These are phyloP conservation scores for Magnaporthiopsis poae DNA, from an alignment of 2,329 filamentous ascomycete genomes.

Conservation along the genomic window DNA sequence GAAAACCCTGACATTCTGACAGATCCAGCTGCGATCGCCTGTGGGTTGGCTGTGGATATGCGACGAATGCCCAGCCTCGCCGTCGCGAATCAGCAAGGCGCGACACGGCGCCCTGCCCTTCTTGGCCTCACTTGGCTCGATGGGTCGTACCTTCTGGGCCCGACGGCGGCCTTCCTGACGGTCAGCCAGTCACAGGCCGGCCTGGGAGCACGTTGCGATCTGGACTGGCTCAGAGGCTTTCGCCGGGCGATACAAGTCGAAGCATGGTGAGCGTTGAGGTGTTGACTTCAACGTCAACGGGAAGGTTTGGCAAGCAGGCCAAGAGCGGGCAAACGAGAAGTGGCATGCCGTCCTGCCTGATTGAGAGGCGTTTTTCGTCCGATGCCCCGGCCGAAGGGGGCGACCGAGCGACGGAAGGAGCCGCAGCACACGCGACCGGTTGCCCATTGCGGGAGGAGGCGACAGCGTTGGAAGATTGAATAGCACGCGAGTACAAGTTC, in stretches of 20 bases:
- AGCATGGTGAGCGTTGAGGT: not conserved
- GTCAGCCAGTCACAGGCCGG: not conserved
- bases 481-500: not conserved
- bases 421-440: not conserved
- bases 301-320: not conserved
- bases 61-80: not conserved
- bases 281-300: not conserved
- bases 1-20: not conserved
- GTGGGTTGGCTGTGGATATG: not conserved
- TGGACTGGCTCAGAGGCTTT: not conserved
- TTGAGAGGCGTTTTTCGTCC: not conserved
- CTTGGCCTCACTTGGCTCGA: not conserved
- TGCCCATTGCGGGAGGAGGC: too few species aligned
- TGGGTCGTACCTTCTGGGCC: not conserved
- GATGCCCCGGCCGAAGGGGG: not conserved
- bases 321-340: not conserved
- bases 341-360: not conserved
- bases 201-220: not conserved
- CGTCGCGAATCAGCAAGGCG: not conserved
- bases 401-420: not conserved
- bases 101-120: not conserved
- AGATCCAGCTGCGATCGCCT: not conserved
- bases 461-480: not conserved
- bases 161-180: not conserved
- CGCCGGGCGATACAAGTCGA: too few species aligned